Base-by-base conservation (phyloP, 2,329 filamentous ascomycete genomes). In the Purpureocillium lavendulum region DNA sequence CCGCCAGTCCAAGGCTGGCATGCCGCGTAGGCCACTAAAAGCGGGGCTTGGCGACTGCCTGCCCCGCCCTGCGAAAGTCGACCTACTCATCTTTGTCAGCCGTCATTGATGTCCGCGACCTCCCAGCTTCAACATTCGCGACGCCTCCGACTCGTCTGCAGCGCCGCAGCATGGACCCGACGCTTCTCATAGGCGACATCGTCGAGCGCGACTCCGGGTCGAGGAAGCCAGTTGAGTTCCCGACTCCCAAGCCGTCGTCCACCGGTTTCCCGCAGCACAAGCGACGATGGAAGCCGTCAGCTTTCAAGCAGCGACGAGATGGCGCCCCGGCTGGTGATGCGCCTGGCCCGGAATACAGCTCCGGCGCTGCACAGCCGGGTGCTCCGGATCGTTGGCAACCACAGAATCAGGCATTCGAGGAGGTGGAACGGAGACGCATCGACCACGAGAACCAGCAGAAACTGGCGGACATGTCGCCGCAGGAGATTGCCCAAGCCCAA, bases 211-310 rank as follows among this genome's bases (percentile, higher is more conserved):
- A 78, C 33, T 62, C 75, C 18, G 61, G 68, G 12, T 61, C 69
- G 17, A 69, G 77, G 16, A 80, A 77, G 46, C 71, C 84, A 4
- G 80, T 82, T 12, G 71, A 72, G 35, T 65, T 76, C 31, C 76
- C 75, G 38, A 62, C 66, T 9, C 65, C 69, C 15, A 45, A 55
- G 28, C 44, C 53, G 21, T 59, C 62, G 3, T 61, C 69, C 4
- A 80, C 76, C 11, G 92, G 92, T 1, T 97, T 97, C 50, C 92
- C 92, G n/a, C 78, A 81, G 42, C 89, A 88, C 59, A 92, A 84
- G 60, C 87, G 85, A 58, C 80, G 89, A 48, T 72, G 70, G 40
- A 74, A 75, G 41, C 63, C 76, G 7, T 95, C 88, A 2, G 75
- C 83, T 2, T 95, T 95, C 67, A 94, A 87, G 58, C 80, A 86